These are phyloP conservation scores for Spatholobus suberectus DNA, from an alignment of 306 rosid species.

Conservation along the genomic window DNA sequence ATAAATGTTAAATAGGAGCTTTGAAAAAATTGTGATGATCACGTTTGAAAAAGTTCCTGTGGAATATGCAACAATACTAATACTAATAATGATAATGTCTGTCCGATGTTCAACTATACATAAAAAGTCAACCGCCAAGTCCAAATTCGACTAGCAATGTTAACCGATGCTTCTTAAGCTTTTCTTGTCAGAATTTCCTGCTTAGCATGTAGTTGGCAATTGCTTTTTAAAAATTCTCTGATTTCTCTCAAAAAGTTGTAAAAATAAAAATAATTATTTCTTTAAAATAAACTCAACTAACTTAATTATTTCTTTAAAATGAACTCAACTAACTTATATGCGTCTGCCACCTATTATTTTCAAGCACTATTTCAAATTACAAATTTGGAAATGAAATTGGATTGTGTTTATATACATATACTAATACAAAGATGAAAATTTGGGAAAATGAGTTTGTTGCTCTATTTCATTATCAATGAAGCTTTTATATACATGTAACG, in stretches of 20 bases:
- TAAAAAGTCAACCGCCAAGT: neutral
- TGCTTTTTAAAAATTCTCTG: neutral
- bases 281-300: too few species aligned
- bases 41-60: conserved; percentile 9
- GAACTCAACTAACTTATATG: too few species aligned
- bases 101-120: neutral
- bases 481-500: too few species aligned
- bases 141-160: neutral
- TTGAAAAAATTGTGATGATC: conserved; percentile 1
- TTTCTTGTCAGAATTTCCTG: neutral
- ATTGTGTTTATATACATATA: too few species aligned
- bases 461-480: too few species aligned
- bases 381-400: too few species aligned
- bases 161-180: too few species aligned
- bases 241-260: neutral
- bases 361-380: too few species aligned
- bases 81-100: neutral
- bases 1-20: conserved; percentile 36
- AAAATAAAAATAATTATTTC: too few species aligned
- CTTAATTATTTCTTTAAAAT: neutral
- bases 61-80: conserved; percentile 14
- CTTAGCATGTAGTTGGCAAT: neutral
- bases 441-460: too few species aligned
- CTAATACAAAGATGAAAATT: too few species aligned
- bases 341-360: too few species aligned